Evolutionary conservation across 768 basidiomycete species (phyloP), one percentile per base, ranked within the genome.

Genomic region (Clitopilus passeckerianus): DNA sequence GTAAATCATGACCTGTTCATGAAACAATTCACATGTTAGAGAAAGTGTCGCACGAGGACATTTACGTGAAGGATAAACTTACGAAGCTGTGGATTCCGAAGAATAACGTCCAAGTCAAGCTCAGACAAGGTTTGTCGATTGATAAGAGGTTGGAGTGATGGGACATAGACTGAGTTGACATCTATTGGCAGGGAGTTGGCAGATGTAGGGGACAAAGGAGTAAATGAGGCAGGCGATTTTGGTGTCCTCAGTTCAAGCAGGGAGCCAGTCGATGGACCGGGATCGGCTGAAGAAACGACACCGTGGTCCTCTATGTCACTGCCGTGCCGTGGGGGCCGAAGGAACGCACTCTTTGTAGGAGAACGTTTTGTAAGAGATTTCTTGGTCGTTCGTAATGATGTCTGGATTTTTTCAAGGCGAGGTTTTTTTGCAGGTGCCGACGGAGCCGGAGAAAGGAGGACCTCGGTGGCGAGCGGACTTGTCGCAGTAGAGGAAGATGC

Each of bases 71-170:
- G 56, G 44, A 65, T 33, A 58, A 20, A 88, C 87, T 76, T 74
- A 92, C 95, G 90, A 60, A 96, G 87, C 69, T 95, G 93, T 22
- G 93, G 91, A 71, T 94, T 94, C 53, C 90, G 85, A 59, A 96
- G 79, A 65, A 96, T 94, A 57, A 88, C 84, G 59, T 88, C 84
- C 18, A 96, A 77, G 70, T 97, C 93, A 55, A 97, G 78, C 68
- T 94, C 91, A 67, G 85, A 86, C 64, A 97, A 79, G 1, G 92
- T 93, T 46, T 86, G 84, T 37, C 90, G 81, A 67, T 91, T 94
- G 69, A 96, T 91, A 44, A 89, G 82, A 0, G 95, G 93, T 33
- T 80, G 77, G 44, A 82, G 73, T 34, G 89, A 77, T 6, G 91
- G 91, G 60, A 91, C 83, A 62, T 86, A 82, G 2, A 83, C 77